Evolutionary conservation across 345 rosid species (phyloP).

Genomic region (Populus davidiana): DNA sequence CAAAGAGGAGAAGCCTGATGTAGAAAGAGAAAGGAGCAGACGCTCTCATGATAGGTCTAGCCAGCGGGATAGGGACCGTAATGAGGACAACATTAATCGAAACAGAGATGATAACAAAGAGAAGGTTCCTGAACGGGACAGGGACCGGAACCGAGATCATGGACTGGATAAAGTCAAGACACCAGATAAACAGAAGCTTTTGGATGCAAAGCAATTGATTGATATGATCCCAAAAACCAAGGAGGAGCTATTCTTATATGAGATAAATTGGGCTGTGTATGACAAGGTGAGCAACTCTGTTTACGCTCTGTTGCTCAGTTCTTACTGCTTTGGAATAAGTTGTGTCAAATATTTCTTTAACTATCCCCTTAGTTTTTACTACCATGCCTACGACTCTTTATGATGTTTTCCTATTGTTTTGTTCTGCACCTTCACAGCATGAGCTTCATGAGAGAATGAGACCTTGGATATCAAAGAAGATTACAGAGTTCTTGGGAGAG

Average conservation of each 20-base stretch:
- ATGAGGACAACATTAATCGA: conserved; percentile 42
- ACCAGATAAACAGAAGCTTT: conserved; percentile 73
- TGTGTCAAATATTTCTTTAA: neutral
- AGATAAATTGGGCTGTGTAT: conserved; percentile 86
- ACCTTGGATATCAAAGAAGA: conserved; percentile 98
- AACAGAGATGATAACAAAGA: conserved; percentile 51
- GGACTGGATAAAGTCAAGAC: conserved; percentile 62
- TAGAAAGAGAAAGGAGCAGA: conserved; percentile 71
- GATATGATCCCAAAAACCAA: conserved; percentile 98
- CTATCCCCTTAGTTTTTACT: neutral
- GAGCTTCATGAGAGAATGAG: conserved; percentile 89
- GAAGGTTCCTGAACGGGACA: conserved; percentile 42
- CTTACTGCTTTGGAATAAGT: neutral
- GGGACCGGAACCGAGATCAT: conserved; percentile 53
- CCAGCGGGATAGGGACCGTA: conserved; percentile 66
- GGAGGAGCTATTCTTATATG: conserved; percentile 86
- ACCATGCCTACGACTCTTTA: neutral
- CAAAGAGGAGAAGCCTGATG: conserved; percentile 68
- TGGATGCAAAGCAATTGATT: conserved; percentile 93
- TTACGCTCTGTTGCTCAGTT: neutral
- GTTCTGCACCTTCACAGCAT: conserved; percentile 42
- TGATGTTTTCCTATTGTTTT: conserved; percentile 8
- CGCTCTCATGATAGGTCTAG: conserved; percentile 66
- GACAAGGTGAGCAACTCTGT: conserved; percentile 60
- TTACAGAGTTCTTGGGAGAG: conserved; percentile 92